These are phyloP conservation scores for Sugiyamaella pinicola DNA, from an alignment of 1,139 yeast species.

Conservation along the genomic window DNA sequence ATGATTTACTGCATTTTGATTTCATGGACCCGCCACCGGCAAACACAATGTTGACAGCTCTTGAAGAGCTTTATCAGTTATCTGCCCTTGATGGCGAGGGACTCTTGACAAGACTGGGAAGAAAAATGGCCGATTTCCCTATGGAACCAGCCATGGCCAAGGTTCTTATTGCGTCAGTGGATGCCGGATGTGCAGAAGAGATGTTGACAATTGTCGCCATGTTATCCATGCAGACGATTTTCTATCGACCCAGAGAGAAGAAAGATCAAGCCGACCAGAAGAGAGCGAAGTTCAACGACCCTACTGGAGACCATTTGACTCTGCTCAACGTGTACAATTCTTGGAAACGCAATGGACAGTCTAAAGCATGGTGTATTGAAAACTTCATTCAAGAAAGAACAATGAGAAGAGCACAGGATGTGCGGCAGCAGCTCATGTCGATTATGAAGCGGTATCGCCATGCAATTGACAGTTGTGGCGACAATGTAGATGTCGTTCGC, in stretches of 20 bases:
- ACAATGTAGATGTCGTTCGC: conserved; percentile 57
- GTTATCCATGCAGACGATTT: conserved; percentile 85
- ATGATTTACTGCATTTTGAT: conserved; percentile 75
- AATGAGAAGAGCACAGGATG: conserved; percentile 75
- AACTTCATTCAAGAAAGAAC: conserved; percentile 83
- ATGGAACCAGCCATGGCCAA: conserved; percentile 93
- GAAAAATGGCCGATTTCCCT: conserved; percentile 88
- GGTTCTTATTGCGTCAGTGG: conserved; percentile 73
- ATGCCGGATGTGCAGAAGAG: conserved; percentile 78
- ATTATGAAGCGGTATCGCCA: conserved; percentile 62
- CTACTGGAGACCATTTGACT: conserved; percentile 86
- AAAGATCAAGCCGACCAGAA: conserved; percentile 75
- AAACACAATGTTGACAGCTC: conserved; percentile 71
- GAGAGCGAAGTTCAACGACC: conserved; percentile 73
- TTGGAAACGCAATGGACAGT: conserved; percentile 67
- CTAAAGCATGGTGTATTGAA: conserved; percentile 77
- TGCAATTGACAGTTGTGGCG: conserved; percentile 59
- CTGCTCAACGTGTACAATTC: conserved; percentile 75
- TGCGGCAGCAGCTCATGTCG: conserved; percentile 65
- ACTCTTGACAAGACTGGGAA: conserved; percentile 69
- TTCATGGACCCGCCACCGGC: conserved; percentile 95
- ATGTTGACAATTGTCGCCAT: conserved; percentile 84
- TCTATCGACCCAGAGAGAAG: conserved; percentile 81
- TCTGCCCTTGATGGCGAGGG: conserved; percentile 86
- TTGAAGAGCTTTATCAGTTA: conserved; percentile 79